Evolutionary conservation across 2,329 filamentous ascomycete species (phyloP).

Genomic region (Teratosphaeria nubilosa): DNA sequence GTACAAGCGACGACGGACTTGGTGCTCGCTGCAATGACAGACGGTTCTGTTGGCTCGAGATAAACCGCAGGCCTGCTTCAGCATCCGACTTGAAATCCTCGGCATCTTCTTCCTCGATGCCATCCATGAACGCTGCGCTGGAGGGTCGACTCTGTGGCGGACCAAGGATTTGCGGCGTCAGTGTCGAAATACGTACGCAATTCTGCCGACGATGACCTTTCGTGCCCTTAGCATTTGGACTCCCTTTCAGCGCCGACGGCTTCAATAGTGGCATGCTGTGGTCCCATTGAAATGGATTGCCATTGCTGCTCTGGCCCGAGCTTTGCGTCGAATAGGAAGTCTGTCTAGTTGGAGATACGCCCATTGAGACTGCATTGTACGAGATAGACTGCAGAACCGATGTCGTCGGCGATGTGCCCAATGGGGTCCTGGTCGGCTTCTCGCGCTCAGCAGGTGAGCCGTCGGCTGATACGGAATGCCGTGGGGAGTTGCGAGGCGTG

Average conservation of each 20-base stretch:
- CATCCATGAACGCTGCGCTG: conserved; percentile 27
- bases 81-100: conserved; percentile 4
- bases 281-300: conserved; percentile 39
- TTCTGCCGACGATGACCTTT: conserved; percentile 36
- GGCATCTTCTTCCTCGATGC: conserved; percentile 30
- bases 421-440: neutral
- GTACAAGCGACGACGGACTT: conserved; percentile 23
- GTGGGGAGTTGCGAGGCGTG: conserved; percentile 25
- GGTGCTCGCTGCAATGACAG: conserved; percentile 8
- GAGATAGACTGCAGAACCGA: conserved; percentile 22
- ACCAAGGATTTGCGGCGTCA: conserved; percentile 33
- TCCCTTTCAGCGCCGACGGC: conserved; percentile 35
- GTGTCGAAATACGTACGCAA: conserved; percentile 35
- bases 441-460: conserved; percentile 32
- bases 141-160: conserved; percentile 25
- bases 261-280: conserved; percentile 26
- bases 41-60: neutral
- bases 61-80: neutral
- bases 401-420: neutral
- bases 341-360: conserved; percentile 26
- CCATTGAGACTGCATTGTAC: conserved; percentile 6
- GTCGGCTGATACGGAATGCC: conserved; percentile 25
- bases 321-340: conserved; percentile 30
- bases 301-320: conserved; percentile 34
- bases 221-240: conserved; percentile 29